phyloP scores from a whole-genome alignment of 2,329 filamentous ascomycete species.

The Ramularia collo-cygni region DNA sequence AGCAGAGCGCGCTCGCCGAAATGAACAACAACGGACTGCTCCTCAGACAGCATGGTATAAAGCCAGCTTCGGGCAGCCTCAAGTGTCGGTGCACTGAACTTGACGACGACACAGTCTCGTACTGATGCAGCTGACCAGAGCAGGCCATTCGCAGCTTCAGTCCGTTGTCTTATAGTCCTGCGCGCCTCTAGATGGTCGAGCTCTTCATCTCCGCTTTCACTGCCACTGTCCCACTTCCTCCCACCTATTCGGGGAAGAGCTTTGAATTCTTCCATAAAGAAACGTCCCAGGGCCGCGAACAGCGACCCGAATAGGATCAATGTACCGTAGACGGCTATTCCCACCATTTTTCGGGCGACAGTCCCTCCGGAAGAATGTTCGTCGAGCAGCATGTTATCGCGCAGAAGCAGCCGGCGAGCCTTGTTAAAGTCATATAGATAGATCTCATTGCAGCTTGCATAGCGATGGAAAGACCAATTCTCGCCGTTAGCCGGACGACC shows the following conservation, averaged over 20 bases:
- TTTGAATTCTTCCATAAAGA: constrained; percentile 74
- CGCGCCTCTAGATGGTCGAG: constrained; percentile 32
- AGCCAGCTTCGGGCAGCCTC: constrained; percentile 80
- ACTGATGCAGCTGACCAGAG: constrained; percentile 79
- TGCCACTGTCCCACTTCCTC: constrained; percentile 58
- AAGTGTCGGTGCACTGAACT: constrained; percentile 76
- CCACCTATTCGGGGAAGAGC: constrained; percentile 74
- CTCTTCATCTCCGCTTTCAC: constrained; percentile 26
- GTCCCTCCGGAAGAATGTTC: constrained; percentile 23
- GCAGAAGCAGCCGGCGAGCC: constrained; percentile 59
- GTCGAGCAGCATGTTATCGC: constrained; percentile 72
- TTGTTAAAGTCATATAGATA: constrained; percentile 47
- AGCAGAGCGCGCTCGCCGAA: constrained; percentile 80
- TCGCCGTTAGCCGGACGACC: constrained; percentile 80
- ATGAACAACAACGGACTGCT: constrained; percentile 61
- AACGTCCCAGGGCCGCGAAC: constrained; percentile 59
- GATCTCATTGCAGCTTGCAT: constrained; percentile 84
- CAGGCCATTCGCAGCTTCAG: constrained; percentile 55
- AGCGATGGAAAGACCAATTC: constrained; percentile 74
- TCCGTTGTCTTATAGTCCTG: constrained; percentile 39
- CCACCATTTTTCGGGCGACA: constrained; percentile 57
- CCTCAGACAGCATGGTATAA: constrained; percentile 62
- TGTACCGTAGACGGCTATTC: constrained; percentile 73
- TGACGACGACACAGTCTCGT: constrained; percentile 79
- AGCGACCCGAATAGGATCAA: constrained; percentile 71